phyloP scores from a whole-genome alignment of 768 basidiomycete species.

The Panellus pusillus region DNA sequence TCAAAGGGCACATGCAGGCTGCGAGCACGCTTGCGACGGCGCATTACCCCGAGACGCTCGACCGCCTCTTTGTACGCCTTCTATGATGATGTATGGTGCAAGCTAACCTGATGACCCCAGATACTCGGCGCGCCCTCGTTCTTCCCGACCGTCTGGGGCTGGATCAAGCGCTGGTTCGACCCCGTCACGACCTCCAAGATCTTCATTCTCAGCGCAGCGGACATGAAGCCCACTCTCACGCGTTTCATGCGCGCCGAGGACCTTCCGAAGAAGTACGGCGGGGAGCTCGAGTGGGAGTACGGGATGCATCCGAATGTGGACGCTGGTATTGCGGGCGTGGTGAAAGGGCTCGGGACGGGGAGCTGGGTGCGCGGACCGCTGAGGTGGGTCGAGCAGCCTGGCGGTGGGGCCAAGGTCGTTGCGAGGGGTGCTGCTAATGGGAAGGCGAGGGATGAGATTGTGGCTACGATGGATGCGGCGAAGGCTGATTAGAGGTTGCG shows the following conservation, averaged over 20 bases:
- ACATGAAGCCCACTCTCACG: slow-evolving; percentile 42
- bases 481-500: neutral
- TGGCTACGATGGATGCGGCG: neutral
- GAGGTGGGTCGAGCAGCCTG: slow-evolving; percentile 12
- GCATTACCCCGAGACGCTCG: slow-evolving; percentile 57
- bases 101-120: neutral
- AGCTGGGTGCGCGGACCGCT: slow-evolving; percentile 29
- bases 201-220: slow-evolving; percentile 44
- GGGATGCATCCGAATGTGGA: slow-evolving; percentile 53
- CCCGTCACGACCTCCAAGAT: slow-evolving; percentile 58
- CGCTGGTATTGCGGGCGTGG: slow-evolving; percentile 28
- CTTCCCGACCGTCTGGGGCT: slow-evolving; percentile 60
- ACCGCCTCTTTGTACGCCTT: slow-evolving; percentile 32
- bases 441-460: slow-evolving; percentile 16
- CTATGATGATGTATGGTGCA: too few species aligned
- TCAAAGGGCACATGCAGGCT: slow-evolving; percentile 54
- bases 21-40: slow-evolving; percentile 54
- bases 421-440: slow-evolving; percentile 10
- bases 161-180: slow-evolving; percentile 63
- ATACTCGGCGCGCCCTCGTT: slow-evolving; percentile 60
- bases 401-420: slow-evolving; percentile 10
- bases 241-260: slow-evolving; percentile 40
- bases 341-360: slow-evolving; percentile 39
- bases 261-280: slow-evolving; percentile 57
- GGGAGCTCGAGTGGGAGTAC: slow-evolving; percentile 52